Conservation (phyloP, 2,329 filamentous ascomycete species). For the Calonectria henricotiae region DNA sequence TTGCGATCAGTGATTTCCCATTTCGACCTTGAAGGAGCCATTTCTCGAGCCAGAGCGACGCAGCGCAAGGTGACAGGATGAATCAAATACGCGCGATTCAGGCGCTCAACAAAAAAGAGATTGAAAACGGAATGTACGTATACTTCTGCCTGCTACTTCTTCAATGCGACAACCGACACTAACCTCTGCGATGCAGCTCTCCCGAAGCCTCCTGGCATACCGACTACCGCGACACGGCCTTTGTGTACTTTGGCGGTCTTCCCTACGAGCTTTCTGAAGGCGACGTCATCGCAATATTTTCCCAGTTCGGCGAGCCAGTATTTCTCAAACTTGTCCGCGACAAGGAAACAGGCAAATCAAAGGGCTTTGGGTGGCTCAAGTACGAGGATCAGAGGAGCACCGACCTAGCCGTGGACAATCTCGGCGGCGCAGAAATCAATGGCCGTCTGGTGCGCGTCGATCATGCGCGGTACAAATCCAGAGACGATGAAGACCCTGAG, state of each 20-base stretch:
- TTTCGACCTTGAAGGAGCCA: neutral
- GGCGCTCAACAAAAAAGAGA: slow-evolving; percentile 93
- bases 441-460: slow-evolving; percentile 90
- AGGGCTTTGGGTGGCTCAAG: slow-evolving; percentile 96
- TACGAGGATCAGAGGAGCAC: slow-evolving; percentile 98
- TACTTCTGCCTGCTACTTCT: neutral
- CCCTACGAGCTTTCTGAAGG: slow-evolving; percentile 95
- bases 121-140: slow-evolving; percentile 88
- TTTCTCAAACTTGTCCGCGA: slow-evolving; percentile 94
- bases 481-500: slow-evolving; percentile 82
- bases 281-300: slow-evolving; percentile 96
- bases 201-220: slow-evolving; percentile 95
- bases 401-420: slow-evolving; percentile 95
- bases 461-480: slow-evolving; percentile 91
- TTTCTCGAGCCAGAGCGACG: neutral
- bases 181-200: slow-evolving; percentile 67
- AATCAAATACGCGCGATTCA: slow-evolving; percentile 95
- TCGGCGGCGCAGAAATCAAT: slow-evolving; percentile 88
- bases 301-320: slow-evolving; percentile 95
- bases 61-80: slow-evolving; percentile 70
- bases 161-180: slow-evolving; percentile 38
- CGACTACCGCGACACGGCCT: slow-evolving; percentile 98
- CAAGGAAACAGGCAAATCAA: slow-evolving; percentile 95
- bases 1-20: slow-evolving; percentile 25
- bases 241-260: slow-evolving; percentile 94